A percentile compares a stretch with the other conserved stretches of the same genome.
phyloP scores from a whole-genome alignment of 1,139 yeast species.

The Petasospora fabianii region DNA sequence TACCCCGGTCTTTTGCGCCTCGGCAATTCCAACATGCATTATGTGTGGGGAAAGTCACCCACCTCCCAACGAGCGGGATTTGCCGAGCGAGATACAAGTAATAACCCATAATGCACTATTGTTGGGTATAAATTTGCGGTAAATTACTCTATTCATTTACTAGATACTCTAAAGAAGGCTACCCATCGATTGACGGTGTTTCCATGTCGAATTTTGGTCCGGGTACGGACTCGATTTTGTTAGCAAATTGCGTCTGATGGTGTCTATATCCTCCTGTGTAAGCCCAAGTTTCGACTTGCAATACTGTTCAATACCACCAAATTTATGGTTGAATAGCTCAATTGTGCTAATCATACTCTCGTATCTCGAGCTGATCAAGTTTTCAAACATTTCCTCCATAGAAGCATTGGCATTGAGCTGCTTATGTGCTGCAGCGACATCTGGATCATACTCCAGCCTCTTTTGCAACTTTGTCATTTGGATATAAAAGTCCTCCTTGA shows the following conservation, averaged over 20 bases:
- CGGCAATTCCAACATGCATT: too few relatives aligned
- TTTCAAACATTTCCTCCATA: constrained; percentile 35
- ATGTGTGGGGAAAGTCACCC: too few relatives aligned
- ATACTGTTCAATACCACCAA: constrained; percentile 54
- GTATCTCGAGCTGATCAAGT: constrained; percentile 61
- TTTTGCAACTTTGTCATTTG: constrained; percentile 38
- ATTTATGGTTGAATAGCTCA: constrained; percentile 43
- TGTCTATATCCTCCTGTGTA: constrained; percentile 45
- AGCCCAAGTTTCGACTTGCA: constrained; percentile 46
- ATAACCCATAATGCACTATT: too few relatives aligned
- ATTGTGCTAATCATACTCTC: constrained; percentile 73
- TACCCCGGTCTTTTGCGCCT: too few relatives aligned
- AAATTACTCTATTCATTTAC: background rate
- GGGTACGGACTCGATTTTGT: constrained; percentile 19
- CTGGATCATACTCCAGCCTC: constrained; percentile 40
- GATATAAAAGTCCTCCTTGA: constrained; percentile 36
- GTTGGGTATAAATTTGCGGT: background rate
- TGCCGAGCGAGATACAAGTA: background rate
- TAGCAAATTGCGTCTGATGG: constrained; percentile 46
- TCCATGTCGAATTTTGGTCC: constrained; percentile 20
- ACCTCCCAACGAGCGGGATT: too few relatives aligned
- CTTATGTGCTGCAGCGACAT: constrained; percentile 13
- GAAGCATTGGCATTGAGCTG: constrained; percentile 17
- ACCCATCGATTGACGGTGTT: constrained; percentile 19
- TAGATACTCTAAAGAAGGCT: constrained; percentile 7